Base-by-base conservation (phyloP, 129 eudicot species). In the Flaveria ramosissima region DNA sequence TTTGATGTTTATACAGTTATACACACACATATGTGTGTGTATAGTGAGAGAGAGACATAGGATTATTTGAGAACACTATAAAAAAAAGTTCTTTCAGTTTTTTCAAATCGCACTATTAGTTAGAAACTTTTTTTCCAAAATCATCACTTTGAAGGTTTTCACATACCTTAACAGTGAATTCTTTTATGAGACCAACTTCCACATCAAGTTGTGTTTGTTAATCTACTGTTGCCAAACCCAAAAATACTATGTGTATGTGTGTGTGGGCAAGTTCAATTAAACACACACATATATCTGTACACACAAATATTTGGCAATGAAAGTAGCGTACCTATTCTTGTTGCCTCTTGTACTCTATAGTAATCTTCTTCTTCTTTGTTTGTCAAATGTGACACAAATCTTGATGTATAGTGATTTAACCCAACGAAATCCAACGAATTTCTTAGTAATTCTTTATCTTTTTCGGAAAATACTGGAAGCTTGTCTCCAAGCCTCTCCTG, bases 321-420 rank as follows among this genome's bases (percentile, higher is more conserved):
- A 21, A 55, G 66, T 64, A 51, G 21, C 67, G 24, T 75, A 90
- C 96, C 91, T 50, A 86, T 78, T 73, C 73, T 81, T 55, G 75
- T 88, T 64, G 81, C 82, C 78, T 82, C 93, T 74, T 88, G 96
- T 14, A 14, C 82, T 70, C 80, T 80, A 77, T 84, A 88, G 69
- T 79, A 88, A 21, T 84, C 71, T 41, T 72, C 75, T 20, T 68
- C 78, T 78, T 80, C 79, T 43, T 67, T 21, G 70, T 80, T 77
- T 63, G 85, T 80, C 30, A 67, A 51, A 81, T 86, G 86, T 41
- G 83, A 62, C 81, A 84, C 81, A 85, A 88, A 84, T 71, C 93
- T 88, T 73, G 93, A 80, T 48, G 93, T 90, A 66, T 90, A 90
- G 73, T 90, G 96, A 79, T 90, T 90, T 62, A 90, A 71, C 26